phyloP scores from a whole-genome alignment of 805 yeast genomes.

The Hyphopichia homilentoma region DNA sequence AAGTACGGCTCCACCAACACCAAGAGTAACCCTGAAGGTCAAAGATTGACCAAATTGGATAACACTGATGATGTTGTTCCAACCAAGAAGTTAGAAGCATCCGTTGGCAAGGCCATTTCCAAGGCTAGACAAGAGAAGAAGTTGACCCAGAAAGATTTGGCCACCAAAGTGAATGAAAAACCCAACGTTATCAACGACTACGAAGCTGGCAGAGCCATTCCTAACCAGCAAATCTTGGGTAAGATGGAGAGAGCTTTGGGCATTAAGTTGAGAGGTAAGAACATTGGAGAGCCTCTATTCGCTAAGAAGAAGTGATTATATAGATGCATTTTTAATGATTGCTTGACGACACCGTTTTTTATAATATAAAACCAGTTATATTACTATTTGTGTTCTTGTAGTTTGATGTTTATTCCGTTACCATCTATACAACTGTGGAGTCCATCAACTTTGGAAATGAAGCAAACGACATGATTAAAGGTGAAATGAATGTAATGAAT shows the following conservation, averaged over 20 bases:
- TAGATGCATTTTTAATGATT: slow-evolving; percentile 2
- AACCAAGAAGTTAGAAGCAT: slow-evolving; percentile 79
- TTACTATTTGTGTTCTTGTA: too few relatives aligned
- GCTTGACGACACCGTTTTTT: too few relatives aligned
- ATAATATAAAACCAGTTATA: too few relatives aligned
- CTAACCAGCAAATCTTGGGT: slow-evolving; percentile 90
- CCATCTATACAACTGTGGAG: too few relatives aligned
- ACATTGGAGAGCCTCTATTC: slow-evolving; percentile 84
- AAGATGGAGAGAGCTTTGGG: slow-evolving; percentile 94
- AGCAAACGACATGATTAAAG: too few relatives aligned
- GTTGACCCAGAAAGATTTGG: slow-evolving; percentile 92
- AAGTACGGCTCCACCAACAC: slow-evolving; percentile 69
- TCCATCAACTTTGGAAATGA: too few relatives aligned
- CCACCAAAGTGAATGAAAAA: slow-evolving; percentile 93
- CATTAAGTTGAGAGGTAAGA: slow-evolving; percentile 92
- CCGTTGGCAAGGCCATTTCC: slow-evolving; percentile 84
- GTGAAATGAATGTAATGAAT: too few relatives aligned
- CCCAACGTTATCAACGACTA: slow-evolving; percentile 94
- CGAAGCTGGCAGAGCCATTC: slow-evolving; percentile 94
- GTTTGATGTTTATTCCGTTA: too few relatives aligned
- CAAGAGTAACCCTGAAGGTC: slow-evolving; percentile 81
- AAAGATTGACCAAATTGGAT: slow-evolving; percentile 88
- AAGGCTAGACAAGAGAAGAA: slow-evolving; percentile 84
- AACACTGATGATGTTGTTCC: slow-evolving; percentile 91
- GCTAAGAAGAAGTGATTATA: slow-evolving; percentile 43